Conservation (phyloP, 2,329 filamentous ascomycete species). For the Sporothrix dimorphospora region DNA sequence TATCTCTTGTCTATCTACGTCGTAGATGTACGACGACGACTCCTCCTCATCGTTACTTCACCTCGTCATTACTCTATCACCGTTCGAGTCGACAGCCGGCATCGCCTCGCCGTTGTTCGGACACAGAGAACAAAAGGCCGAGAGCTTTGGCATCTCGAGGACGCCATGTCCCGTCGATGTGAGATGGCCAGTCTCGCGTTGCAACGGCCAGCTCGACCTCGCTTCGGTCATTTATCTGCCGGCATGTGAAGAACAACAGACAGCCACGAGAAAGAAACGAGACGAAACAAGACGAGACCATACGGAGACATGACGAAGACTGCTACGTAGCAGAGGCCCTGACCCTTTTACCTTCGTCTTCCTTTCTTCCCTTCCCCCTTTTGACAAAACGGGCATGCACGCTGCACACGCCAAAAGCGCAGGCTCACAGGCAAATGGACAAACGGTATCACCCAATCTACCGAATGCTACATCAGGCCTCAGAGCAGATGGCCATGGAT, state of each 20-base stretch:
- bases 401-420: not conserved
- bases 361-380: not conserved
- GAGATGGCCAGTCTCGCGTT: not conserved
- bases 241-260: not conserved
- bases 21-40: not conserved
- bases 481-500: not conserved
- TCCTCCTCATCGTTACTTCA: not conserved
- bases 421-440: not conserved
- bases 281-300: not conserved
- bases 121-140: not conserved
- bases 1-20: not conserved
- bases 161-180: not conserved
- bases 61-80: not conserved
- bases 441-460: slow-evolving; percentile 22
- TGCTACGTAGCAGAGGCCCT: not conserved
- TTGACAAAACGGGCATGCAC: not conserved
- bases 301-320: not conserved
- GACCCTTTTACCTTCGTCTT: not conserved
- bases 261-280: not conserved
- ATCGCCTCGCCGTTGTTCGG: not conserved
- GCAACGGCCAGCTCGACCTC: not conserved
- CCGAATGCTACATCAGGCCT: slow-evolving; percentile 21
- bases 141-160: not conserved
- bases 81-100: slow-evolving; percentile 3
- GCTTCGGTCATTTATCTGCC: not conserved